phyloP scores from a whole-genome alignment of 495 filamentous ascomycete genomes.

The Talaromyces borbonicus region DNA sequence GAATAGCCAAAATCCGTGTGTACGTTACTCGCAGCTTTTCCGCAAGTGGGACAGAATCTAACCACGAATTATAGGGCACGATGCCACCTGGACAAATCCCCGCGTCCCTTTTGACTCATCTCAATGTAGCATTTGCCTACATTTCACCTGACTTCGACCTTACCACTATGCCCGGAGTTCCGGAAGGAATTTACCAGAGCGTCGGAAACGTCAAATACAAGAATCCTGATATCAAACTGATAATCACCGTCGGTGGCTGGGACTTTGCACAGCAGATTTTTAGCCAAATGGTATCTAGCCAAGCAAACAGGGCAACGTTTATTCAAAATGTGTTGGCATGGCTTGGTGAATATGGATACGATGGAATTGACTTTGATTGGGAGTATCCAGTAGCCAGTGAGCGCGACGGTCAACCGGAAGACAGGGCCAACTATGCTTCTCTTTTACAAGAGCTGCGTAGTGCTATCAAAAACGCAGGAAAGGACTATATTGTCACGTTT shows the following conservation, averaged over 20 bases:
- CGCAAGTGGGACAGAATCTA: background rate
- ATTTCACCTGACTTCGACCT: conserved; percentile 17
- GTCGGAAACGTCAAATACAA: conserved; percentile 18
- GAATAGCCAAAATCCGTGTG: background rate
- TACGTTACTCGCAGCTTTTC: background rate
- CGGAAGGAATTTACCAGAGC: conserved; percentile 11
- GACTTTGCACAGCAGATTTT: conserved; percentile 25
- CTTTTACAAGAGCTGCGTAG: conserved; percentile 24
- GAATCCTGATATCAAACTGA: conserved; percentile 23
- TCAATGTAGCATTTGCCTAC: conserved; percentile 24
- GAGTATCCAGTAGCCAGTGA: conserved; percentile 41
- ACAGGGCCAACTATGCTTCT: conserved; percentile 28
- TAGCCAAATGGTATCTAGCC: conserved; percentile 12
- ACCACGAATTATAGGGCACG: background rate
- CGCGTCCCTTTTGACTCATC: conserved; percentile 14
- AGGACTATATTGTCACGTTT: conserved; percentile 23
- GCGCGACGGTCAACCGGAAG: conserved; percentile 28
- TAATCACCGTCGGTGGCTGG: conserved; percentile 36
- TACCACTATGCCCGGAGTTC: conserved; percentile 10
- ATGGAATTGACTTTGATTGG: conserved; percentile 44
- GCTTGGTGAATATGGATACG: conserved; percentile 34
- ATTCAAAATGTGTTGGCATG: conserved; percentile 23
- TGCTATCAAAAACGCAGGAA: conserved; percentile 5
- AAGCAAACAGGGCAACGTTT: conserved; percentile 24
- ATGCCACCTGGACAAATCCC: background rate